These are phyloP conservation scores for Setaria viridis DNA, from an alignment of 202 grass and related monocot genomes.

Conservation along the genomic window DNA sequence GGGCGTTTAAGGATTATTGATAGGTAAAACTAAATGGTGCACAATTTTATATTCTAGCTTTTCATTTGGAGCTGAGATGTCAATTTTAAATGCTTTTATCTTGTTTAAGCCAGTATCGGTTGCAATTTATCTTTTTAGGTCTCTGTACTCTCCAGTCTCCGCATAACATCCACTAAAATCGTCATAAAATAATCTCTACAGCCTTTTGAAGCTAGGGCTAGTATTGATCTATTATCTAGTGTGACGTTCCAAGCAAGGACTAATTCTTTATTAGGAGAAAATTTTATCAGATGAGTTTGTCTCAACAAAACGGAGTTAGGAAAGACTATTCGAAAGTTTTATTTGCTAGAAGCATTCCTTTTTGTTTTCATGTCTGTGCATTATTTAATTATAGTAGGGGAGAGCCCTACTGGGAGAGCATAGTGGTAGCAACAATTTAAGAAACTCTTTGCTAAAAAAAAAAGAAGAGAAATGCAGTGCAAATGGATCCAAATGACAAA, in stretches of 20 bases:
- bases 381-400: neutral
- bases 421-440: neutral
- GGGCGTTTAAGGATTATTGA: slow-evolving; percentile 95
- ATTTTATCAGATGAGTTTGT: neutral
- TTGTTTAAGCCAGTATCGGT: neutral
- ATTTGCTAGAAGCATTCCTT: neutral
- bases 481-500: slow-evolving; percentile 2
- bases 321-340: neutral
- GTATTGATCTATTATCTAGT: neutral
- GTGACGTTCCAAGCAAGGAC: neutral
- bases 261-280: neutral
- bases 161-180: neutral
- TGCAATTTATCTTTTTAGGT: neutral
- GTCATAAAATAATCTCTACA: neutral
- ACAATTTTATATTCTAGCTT: slow-evolving; percentile 18
- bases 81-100: neutral
- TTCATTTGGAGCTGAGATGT: neutral
- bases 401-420: neutral
- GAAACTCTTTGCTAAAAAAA: neutral
- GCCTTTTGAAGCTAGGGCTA: neutral
- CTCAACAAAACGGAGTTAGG: neutral
- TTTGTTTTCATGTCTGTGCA: neutral
- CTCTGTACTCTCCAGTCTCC: neutral
- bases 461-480: neutral
- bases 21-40: slow-evolving; percentile 58